Conservation (phyloP, 768 basidiomycete species). For the Pleurotus tuber-regium region DNA sequence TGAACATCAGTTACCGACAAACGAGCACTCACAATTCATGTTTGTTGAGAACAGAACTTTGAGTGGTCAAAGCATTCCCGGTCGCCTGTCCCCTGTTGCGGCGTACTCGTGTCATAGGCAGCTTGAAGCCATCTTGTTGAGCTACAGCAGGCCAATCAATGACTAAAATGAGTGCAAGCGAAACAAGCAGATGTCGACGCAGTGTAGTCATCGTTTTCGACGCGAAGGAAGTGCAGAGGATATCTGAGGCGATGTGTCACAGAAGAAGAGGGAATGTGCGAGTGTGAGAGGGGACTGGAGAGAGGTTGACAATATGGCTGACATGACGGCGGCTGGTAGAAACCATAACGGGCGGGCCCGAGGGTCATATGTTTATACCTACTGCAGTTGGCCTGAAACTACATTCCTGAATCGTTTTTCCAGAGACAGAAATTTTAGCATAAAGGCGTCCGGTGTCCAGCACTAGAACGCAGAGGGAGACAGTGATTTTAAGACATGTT, state of each 20-base stretch:
- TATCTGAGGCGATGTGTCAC: background rate
- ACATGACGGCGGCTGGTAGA: no score
- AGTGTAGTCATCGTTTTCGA: background rate
- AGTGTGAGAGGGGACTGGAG: no score
- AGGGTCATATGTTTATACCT: no score
- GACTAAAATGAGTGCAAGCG: background rate
- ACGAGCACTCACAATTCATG: constrained; percentile 30
- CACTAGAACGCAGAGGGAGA: no score
- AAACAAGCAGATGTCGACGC: background rate
- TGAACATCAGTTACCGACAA: background rate
- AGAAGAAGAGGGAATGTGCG: background rate
- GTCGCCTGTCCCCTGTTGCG: background rate
- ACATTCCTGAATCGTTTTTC: no score
- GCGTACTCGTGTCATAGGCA: constrained; percentile 15
- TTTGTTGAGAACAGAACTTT: constrained; percentile 25
- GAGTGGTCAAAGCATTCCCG: constrained; percentile 16
- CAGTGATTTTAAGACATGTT: no score
- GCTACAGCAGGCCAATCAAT: background rate
- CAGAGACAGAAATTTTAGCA: no score
- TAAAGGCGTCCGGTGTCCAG: no score
- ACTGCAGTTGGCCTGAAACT: no score
- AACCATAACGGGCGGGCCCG: no score
- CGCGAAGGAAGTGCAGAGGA: no score
- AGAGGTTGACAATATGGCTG: no score
- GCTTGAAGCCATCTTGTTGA: constrained; percentile 7